phyloP scores from a whole-genome alignment of 495 filamentous ascomycete genomes.

The Trichoderma orchidacearum region DNA sequence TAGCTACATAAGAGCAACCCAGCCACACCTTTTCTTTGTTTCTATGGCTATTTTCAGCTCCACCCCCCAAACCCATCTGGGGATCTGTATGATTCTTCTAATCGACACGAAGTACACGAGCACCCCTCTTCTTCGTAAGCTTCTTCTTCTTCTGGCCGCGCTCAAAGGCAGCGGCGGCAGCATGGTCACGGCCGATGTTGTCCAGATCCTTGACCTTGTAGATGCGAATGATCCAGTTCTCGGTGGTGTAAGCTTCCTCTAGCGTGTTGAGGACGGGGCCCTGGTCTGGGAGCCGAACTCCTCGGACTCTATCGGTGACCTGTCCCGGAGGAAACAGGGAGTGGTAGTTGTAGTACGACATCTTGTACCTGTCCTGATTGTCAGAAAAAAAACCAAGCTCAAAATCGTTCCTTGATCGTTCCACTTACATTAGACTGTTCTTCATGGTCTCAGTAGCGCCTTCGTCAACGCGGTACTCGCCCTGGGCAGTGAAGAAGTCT shows the following conservation, averaged over 20 bases:
- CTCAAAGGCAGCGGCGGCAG: conserved; percentile 73
- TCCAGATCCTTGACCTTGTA: conserved; percentile 99
- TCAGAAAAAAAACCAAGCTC: conserved; percentile 25
- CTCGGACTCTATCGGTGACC: conserved; percentile 82
- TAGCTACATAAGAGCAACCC: background rate
- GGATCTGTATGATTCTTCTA: conserved; percentile 25
- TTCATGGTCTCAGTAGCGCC: conserved; percentile 96
- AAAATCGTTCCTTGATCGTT: too few species aligned
- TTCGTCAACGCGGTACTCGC: conserved; percentile 91
- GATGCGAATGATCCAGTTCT: conserved; percentile 99
- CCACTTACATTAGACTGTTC: conserved; percentile 90
- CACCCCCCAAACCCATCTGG: background rate
- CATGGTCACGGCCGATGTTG: conserved; percentile 86
- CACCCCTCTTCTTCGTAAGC: conserved; percentile 60
- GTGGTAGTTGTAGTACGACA: conserved; percentile 99
- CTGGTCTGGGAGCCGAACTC: conserved; percentile 64
- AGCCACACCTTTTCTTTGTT: background rate
- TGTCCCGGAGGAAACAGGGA: conserved; percentile 84
- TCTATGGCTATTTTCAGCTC: background rate
- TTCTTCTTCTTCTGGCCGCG: conserved; percentile 92
- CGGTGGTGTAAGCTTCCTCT: conserved; percentile 95
- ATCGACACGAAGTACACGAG: conserved; percentile 72
- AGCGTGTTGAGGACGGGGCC: conserved; percentile 77
- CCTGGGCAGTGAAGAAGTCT: conserved; percentile 86
- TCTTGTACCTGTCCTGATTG: conserved; percentile 73